Percentiles rank a stretch among this genome's conserved stretches.
Conservation (phyloP, 306 rosid species). For the Sindora glabra region DNA sequence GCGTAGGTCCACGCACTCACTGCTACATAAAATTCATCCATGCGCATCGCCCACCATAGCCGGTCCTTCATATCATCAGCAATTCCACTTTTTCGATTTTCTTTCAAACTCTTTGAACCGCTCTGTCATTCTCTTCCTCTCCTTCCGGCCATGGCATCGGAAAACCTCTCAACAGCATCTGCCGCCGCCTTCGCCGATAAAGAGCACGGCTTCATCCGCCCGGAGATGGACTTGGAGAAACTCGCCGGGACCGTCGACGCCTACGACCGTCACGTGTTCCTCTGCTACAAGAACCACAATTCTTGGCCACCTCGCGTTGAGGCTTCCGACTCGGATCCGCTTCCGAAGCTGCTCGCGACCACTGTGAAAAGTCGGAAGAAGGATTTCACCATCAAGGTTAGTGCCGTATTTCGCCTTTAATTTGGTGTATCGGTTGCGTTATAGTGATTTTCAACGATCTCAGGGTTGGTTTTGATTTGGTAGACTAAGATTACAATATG, state of each 20-base stretch:
- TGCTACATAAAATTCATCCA: too few relatives aligned
- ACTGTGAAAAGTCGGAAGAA: slow-evolving; percentile 52
- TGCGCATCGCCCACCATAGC: too few relatives aligned
- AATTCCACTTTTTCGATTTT: background rate
- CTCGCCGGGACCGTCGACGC: slow-evolving; percentile 63
- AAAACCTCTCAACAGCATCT: background rate
- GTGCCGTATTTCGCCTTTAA: background rate
- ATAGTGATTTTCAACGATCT: background rate
- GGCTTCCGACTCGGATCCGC: slow-evolving; percentile 60
- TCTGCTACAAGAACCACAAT: slow-evolving; percentile 64
- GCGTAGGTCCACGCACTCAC: too few relatives aligned
- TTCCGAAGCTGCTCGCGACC: slow-evolving; percentile 46
- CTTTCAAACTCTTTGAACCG: background rate
- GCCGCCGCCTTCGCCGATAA: slow-evolving; percentile 44
- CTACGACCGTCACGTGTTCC: slow-evolving; percentile 84
- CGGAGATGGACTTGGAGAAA: slow-evolving; percentile 65
- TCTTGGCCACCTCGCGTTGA: slow-evolving; percentile 71
- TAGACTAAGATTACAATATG: too few relatives aligned
- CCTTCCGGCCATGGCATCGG: slow-evolving; percentile 39
- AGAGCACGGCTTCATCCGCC: slow-evolving; percentile 63
- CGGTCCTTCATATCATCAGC: slow-evolving; percentile 8
- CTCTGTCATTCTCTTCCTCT: background rate
- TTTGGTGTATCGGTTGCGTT: background rate
- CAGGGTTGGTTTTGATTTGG: background rate
- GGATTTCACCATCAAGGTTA: slow-evolving; percentile 45